These are phyloP conservation scores for Fusarium domesticum DNA, from an alignment of 2,329 filamentous ascomycete species.

Conservation along the genomic window DNA sequence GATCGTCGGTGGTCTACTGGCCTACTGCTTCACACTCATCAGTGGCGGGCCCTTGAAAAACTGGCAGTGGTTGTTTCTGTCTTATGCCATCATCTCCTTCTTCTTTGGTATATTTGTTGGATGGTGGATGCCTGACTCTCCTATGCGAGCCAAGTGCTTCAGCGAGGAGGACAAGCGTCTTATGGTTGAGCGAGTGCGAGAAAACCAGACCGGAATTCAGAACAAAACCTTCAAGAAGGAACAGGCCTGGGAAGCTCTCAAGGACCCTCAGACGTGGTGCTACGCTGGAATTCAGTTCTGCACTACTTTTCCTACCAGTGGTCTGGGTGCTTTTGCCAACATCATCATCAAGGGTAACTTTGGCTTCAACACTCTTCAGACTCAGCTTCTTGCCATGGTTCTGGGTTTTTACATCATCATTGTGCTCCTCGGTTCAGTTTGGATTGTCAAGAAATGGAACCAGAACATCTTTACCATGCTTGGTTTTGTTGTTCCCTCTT, in stretches of 20 bases:
- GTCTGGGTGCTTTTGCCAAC: conserved; percentile 69
- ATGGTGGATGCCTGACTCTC: conserved; percentile 63
- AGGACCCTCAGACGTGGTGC: conserved; percentile 64
- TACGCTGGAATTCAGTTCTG: conserved; percentile 65
- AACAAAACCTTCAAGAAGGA: conserved; percentile 48
- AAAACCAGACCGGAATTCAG: conserved; percentile 60
- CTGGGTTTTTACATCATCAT: conserved; percentile 71
- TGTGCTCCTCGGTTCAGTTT: conserved; percentile 63
- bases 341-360: conserved; percentile 71
- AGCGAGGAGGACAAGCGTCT: conserved; percentile 63
- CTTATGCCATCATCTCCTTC: conserved; percentile 61
- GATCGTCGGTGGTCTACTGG: conserved; percentile 67
- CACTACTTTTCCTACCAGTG: conserved; percentile 70
- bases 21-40: conserved; percentile 60
- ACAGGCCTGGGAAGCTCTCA: conserved; percentile 49
- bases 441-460: conserved; percentile 63
- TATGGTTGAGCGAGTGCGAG: conserved; percentile 57
- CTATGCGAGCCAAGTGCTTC: conserved; percentile 69
- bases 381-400: conserved; percentile 72
- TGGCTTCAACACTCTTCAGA: conserved; percentile 62
- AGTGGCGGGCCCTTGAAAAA: conserved; percentile 53
- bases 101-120: conserved; percentile 61
- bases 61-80: conserved; percentile 68
- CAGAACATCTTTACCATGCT: conserved; percentile 68
- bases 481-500: conserved; percentile 64